These are phyloP conservation scores for Cephaloascus fragrans DNA, from an alignment of 805 yeast species.

Conservation along the genomic window DNA sequence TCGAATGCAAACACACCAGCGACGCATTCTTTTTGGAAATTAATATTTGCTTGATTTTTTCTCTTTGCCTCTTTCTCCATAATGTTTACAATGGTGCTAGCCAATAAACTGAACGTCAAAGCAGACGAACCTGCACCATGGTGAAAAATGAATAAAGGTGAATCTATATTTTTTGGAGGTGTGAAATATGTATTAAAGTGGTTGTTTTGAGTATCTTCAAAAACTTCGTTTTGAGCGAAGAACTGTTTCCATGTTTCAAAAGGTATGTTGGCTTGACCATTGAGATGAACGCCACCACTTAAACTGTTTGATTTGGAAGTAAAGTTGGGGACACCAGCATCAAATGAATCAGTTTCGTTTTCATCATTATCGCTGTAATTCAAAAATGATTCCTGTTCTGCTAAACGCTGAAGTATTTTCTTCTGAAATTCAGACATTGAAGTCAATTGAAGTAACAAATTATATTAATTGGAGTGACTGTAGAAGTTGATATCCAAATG, in stretches of 20 bases:
- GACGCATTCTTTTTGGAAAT: not conserved
- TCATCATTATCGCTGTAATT: not conserved
- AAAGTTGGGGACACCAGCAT: not conserved
- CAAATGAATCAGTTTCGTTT: not conserved
- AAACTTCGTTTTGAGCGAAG: constrained; percentile 17
- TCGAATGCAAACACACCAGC: constrained; percentile 72
- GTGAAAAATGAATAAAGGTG: constrained; percentile 64
- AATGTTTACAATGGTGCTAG: constrained; percentile 18
- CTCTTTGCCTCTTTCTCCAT: constrained; percentile 9
- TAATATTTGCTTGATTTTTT: constrained; percentile 13
- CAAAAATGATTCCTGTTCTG: not conserved
- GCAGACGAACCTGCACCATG: constrained; percentile 97
- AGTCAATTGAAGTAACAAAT: too few species aligned
- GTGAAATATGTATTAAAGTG: constrained; percentile 41
- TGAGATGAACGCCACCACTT: too few species aligned
- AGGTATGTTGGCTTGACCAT: too few species aligned
- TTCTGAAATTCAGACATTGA: not conserved
- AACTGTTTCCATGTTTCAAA: constrained; percentile 28
- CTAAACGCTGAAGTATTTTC: not conserved
- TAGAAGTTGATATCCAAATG: too few species aligned
- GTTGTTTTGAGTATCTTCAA: constrained; percentile 2
- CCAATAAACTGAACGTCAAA: constrained; percentile 58
- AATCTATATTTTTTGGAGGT: constrained; percentile 29
- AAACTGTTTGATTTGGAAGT: too few species aligned
- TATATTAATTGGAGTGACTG: too few species aligned